Percentiles rank a stretch among this genome's conserved stretches.
phyloP scores from a whole-genome alignment of 148 eudicot species.

The Amaranthus hypochondriacus region DNA sequence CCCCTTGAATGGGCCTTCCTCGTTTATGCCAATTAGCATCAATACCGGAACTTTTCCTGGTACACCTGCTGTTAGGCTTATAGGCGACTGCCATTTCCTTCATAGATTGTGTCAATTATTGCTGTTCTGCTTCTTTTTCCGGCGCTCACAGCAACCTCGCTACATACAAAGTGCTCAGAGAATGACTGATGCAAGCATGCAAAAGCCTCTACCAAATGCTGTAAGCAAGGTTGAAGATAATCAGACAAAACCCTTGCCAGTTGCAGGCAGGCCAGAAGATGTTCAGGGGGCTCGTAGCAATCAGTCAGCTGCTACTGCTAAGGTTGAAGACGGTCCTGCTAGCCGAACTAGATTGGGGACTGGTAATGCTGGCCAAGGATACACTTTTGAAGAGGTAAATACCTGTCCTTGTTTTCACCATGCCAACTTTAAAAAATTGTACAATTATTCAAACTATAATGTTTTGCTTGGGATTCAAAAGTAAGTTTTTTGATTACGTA shows the following conservation, averaged over 20 bases:
- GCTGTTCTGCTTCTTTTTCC: constrained; percentile 89
- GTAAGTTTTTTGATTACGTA: background rate
- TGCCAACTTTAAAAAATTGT: background rate
- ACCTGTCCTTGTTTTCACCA: background rate
- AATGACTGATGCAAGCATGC: constrained; percentile 52
- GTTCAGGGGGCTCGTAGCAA: constrained; percentile 41
- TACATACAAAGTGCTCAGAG: constrained; percentile 58
- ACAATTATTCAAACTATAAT: background rate
- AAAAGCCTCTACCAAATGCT: constrained; percentile 59
- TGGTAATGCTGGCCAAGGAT: constrained; percentile 99
- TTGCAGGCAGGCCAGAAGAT: constrained; percentile 47
- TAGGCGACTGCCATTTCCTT: constrained; percentile 94
- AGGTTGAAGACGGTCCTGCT: constrained; percentile 77
- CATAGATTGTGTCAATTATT: constrained; percentile 94
- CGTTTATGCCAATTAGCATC: constrained; percentile 94
- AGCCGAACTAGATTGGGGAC: constrained; percentile 66
- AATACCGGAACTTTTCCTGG: constrained; percentile 98
- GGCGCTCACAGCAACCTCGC: constrained; percentile 72
- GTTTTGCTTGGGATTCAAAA: background rate
- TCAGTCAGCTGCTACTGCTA: constrained; percentile 54
- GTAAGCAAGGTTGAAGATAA: constrained; percentile 69
- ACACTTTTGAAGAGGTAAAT: constrained; percentile 92
- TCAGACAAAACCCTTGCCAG: constrained; percentile 46
- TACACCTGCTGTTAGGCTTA: constrained; percentile 97
- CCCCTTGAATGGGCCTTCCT: constrained; percentile 64